Conservation (phyloP, 2,329 filamentous ascomycete genomes). For the Calonectria leucothoes region DNA sequence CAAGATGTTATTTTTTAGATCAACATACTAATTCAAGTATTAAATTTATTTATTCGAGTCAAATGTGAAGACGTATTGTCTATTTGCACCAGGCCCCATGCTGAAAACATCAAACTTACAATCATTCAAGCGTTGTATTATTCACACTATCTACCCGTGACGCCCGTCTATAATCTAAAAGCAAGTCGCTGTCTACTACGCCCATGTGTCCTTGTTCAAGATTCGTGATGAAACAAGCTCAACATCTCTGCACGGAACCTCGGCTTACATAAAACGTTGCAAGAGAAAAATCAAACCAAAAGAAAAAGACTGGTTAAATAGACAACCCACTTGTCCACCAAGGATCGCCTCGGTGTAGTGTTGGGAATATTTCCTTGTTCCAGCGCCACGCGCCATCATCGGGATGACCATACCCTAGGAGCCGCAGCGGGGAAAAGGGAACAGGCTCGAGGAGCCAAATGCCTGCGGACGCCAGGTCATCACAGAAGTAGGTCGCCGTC, state of each 20-base stretch:
- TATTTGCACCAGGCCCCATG: too few relatives aligned
- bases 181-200: neutral
- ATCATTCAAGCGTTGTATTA: neutral
- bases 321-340: constrained; percentile 68
- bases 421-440: constrained; percentile 78
- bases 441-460: constrained; percentile 86
- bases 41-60: too few relatives aligned
- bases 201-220: neutral
- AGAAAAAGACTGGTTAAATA: constrained; percentile 33
- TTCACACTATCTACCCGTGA: neutral
- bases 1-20: too few relatives aligned
- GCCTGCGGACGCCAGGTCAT: constrained; percentile 81
- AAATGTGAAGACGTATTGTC: too few relatives aligned
- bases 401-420: constrained; percentile 70
- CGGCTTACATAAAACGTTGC: neutral
- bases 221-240: neutral
- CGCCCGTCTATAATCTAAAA: neutral
- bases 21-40: too few relatives aligned
- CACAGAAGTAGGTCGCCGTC: constrained; percentile 74
- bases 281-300: neutral
- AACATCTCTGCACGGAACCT: neutral
- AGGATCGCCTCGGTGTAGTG: constrained; percentile 67
- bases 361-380: constrained; percentile 62
- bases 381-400: constrained; percentile 78
- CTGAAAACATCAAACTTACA: neutral